phyloP scores from a whole-genome alignment of 805 yeast species.

The Nakazawaea wyomingensis region DNA sequence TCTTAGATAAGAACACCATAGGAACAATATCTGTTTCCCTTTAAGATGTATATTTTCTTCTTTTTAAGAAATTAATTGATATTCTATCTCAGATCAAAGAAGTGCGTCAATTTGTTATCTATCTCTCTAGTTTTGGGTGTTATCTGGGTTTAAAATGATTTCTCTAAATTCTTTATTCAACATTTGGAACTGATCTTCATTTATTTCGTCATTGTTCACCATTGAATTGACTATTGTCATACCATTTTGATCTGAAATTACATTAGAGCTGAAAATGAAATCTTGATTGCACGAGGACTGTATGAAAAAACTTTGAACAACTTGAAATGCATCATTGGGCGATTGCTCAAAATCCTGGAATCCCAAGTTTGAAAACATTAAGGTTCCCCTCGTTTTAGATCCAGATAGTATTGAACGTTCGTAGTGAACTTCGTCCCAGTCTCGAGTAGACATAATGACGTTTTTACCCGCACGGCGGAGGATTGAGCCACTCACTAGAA shows the following conservation, averaged over 20 bases:
- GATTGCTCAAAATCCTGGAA: background rate
- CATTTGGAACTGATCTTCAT: background rate
- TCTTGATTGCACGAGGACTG: conserved; percentile 4
- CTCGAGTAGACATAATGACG: background rate
- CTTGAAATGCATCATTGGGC: background rate
- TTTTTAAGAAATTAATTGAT: too few species aligned
- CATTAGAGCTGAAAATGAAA: background rate
- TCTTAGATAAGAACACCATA: too few species aligned
- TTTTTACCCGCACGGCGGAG: background rate
- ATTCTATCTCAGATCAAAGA: too few species aligned
- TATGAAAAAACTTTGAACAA: background rate
- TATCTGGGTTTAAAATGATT: too few species aligned
- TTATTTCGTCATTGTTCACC: conserved; percentile 6
- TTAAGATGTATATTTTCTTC: too few species aligned
- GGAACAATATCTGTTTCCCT: too few species aligned
- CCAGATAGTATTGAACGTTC: background rate
- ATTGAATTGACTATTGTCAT: conserved; percentile 7
- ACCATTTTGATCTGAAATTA: conserved; percentile 1
- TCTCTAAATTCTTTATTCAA: too few species aligned
- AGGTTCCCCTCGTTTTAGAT: conserved; percentile 1
- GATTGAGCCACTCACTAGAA: background rate
- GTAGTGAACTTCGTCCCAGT: background rate
- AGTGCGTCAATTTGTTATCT: too few species aligned
- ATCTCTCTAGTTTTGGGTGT: too few species aligned
- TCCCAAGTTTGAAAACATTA: conserved; percentile 11